Conservation (phyloP, 768 basidiomycete species). For the Clitopilus hobsonii region DNA sequence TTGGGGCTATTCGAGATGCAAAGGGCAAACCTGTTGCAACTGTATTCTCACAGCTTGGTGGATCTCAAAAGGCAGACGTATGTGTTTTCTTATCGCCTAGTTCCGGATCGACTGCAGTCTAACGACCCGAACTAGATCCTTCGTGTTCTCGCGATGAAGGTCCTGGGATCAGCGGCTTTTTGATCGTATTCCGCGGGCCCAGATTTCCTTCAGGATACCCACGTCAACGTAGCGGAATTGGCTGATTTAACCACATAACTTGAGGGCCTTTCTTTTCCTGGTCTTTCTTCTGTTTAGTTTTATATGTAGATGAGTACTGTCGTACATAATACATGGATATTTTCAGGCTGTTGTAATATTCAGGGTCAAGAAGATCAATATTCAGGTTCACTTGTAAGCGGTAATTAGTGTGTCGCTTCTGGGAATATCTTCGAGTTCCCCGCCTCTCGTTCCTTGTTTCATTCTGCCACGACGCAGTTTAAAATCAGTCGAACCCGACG, state of each 20-base stretch:
- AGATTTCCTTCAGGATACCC: neutral
- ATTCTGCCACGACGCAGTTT: neutral
- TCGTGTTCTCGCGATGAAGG: constrained; percentile 77
- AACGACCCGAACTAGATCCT: constrained; percentile 50
- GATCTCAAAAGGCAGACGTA: constrained; percentile 85
- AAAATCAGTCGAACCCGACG: neutral
- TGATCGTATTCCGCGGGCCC: neutral
- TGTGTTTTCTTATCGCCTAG: constrained; percentile 10
- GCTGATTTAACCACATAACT: neutral
- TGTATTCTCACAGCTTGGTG: constrained; percentile 76
- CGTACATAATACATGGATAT: neutral
- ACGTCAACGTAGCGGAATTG: too few relatives aligned
- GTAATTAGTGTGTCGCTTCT: neutral
- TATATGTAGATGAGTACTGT: too few relatives aligned
- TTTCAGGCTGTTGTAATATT: too few relatives aligned
- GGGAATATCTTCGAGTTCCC: neutral
- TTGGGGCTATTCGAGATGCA: constrained; percentile 89
- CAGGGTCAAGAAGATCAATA: too few relatives aligned
- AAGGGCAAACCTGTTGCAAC: constrained; percentile 92
- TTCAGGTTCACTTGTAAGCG: neutral
- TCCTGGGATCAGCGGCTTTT: constrained; percentile 56
- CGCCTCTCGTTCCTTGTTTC: neutral
- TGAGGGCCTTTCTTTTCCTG: neutral
- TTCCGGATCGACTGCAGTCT: neutral
- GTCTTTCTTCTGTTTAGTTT: neutral